These are phyloP conservation scores for Solanum paucissectum DNA, from an alignment of 257 asterid genomes.

Conservation along the genomic window DNA sequence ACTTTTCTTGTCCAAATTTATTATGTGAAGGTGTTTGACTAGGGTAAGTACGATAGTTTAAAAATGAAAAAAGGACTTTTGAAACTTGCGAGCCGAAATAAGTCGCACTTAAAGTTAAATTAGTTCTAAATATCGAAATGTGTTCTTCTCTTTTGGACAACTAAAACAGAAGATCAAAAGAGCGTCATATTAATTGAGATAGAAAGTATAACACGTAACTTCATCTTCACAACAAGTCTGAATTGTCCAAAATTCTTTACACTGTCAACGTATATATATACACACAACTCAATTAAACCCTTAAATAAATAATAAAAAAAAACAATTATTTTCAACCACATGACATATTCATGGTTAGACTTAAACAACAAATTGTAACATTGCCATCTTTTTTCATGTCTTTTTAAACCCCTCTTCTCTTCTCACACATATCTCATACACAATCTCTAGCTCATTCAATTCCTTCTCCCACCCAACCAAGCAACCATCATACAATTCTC, in stretches of 20 bases:
- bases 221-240: not conserved
- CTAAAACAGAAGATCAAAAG: not conserved
- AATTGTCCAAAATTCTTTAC: not conserved
- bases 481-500: not conserved
- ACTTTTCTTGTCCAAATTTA: not conserved
- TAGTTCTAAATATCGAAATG: not conserved
- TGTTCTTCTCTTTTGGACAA: not conserved
- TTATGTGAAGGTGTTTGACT: not conserved
- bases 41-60: not conserved
- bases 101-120: not conserved
- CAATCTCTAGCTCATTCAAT: not conserved
- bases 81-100: not conserved
- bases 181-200: not conserved
- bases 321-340: slow-evolving; percentile 18
- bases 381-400: slow-evolving; percentile 19
- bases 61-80: not conserved
- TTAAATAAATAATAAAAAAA: not conserved
- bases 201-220: not conserved
- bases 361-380: slow-evolving; percentile 5
- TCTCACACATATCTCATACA: not conserved
- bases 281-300: not conserved
- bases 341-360: slow-evolving; percentile 21
- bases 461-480: not conserved
- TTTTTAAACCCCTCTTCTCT: slow-evolving; percentile 46
- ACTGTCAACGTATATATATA: not conserved